These are phyloP conservation scores for Leccinum uliginosum DNA, from an alignment of 768 basidiomycete species.

Conservation along the genomic window DNA sequence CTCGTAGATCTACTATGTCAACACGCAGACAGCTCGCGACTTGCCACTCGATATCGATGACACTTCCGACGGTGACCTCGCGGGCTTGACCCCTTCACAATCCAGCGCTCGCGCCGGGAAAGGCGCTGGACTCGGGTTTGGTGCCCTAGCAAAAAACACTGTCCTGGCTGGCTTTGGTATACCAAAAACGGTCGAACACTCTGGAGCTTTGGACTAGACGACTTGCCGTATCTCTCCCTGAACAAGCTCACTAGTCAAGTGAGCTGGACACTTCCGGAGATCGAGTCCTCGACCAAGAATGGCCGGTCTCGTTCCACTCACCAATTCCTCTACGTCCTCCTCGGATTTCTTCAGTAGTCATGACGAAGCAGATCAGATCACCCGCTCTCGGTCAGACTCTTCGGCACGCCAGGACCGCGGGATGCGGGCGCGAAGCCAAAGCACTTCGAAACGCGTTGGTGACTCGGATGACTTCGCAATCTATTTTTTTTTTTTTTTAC, in stretches of 20 bases:
- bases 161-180: slow-evolving; percentile 56
- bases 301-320: slow-evolving; percentile 31
- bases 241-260: slow-evolving; percentile 67
- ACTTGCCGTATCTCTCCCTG: slow-evolving; percentile 70
- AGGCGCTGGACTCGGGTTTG: slow-evolving; percentile 48
- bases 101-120: slow-evolving; percentile 53
- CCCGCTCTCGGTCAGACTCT: slow-evolving; percentile 34
- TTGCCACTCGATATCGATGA: slow-evolving; percentile 75
- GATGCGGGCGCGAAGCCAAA: slow-evolving; percentile 27
- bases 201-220: slow-evolving; percentile 83
- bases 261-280: slow-evolving; percentile 66
- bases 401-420: slow-evolving; percentile 27
- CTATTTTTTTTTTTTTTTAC: slow-evolving; percentile 34
- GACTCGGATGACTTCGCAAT: slow-evolving; percentile 76
- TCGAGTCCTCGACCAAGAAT: slow-evolving; percentile 21
- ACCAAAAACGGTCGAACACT: slow-evolving; percentile 50
- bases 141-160: slow-evolving; percentile 32
- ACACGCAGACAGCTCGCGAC: slow-evolving; percentile 83
- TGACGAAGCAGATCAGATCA: slow-evolving; percentile 21
- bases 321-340: slow-evolving; percentile 32
- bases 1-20: slow-evolving; percentile 89
- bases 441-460: slow-evolving; percentile 46
- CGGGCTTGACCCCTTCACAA: slow-evolving; percentile 50
- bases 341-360: slow-evolving; percentile 23
- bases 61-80: slow-evolving; percentile 57